Conservation (phyloP, 345 rosid genomes). For the Mercurialis annua region DNA sequence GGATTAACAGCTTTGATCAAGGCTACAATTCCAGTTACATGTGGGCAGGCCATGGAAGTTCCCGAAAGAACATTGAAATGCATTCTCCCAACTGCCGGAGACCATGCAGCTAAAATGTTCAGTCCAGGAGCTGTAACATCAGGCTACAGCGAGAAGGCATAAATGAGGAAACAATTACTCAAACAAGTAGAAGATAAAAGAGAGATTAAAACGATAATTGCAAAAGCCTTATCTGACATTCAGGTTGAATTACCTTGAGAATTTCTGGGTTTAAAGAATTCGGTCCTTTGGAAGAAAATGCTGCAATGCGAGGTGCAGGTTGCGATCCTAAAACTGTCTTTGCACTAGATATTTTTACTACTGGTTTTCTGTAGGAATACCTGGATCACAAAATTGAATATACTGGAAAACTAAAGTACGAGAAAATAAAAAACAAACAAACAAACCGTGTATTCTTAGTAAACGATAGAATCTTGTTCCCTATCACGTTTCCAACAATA, state of each 20-base stretch:
- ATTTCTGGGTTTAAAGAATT: constrained; percentile 51
- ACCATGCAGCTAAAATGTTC: constrained; percentile 61
- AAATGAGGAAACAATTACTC: neutral
- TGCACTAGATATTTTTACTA: constrained; percentile 37
- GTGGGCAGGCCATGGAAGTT: constrained; percentile 75
- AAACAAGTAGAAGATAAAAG: neutral
- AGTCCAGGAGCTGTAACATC: constrained; percentile 56
- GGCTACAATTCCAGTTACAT: constrained; percentile 61
- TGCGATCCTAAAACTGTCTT: constrained; percentile 44
- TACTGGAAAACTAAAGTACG: neutral
- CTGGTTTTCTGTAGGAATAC: constrained; percentile 35
- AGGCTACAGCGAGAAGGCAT: constrained; percentile 39
- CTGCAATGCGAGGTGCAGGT: constrained; percentile 47
- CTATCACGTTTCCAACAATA: constrained; percentile 40
- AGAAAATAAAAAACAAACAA: too few species aligned
- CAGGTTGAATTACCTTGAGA: constrained; percentile 37
- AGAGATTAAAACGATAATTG: neutral
- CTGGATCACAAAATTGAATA: constrained; percentile 20
- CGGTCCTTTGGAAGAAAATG: constrained; percentile 57
- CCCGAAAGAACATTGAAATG: constrained; percentile 54
- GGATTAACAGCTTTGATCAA: constrained; percentile 53
- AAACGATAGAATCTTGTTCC: constrained; percentile 42
- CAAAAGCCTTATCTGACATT: neutral
- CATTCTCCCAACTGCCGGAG: constrained; percentile 43
- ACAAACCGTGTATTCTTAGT: constrained; percentile 41